phyloP scores from a whole-genome alignment of 73 alveolate species.

The Paramecium tetraurelia region DNA sequence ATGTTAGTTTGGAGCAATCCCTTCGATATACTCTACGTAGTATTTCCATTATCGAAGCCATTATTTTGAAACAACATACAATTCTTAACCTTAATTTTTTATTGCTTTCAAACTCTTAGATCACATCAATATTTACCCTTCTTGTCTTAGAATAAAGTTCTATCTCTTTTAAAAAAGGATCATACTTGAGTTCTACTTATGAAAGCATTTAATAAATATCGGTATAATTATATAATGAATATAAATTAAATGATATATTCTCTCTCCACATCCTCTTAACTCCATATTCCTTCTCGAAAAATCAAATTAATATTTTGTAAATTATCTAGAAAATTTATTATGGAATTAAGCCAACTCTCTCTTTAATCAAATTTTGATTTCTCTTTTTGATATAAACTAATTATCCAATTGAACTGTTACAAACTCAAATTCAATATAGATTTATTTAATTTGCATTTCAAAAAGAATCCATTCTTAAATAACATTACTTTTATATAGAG shows the following conservation, averaged over 20 bases:
- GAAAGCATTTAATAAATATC: neutral
- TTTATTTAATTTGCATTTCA: neutral
- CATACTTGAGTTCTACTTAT: too few relatives aligned
- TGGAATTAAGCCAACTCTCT: too few relatives aligned
- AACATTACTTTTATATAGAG: too few relatives aligned
- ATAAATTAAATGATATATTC: neutral
- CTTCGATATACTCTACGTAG: neutral
- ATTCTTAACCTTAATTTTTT: neutral
- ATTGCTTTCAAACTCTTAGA: neutral
- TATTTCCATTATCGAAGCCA: constrained; percentile 10
- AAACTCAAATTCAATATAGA: neutral
- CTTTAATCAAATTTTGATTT: too few relatives aligned
- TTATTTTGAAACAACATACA: constrained; percentile 17
- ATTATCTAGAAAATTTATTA: neutral
- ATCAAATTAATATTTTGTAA: too few relatives aligned
- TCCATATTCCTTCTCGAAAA: neutral
- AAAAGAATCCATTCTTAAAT: too few relatives aligned
- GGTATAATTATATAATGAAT: neutral
- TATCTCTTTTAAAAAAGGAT: neutral
- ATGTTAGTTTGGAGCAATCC: neutral
- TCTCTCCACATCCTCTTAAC: neutral
- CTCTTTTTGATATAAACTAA: neutral
- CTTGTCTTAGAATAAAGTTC: neutral
- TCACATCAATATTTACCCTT: neutral
- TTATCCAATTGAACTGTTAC: too few relatives aligned